These are phyloP conservation scores for Spencermartinsiella ligniputridi DNA, from an alignment of 1,139 yeast genomes.

Conservation along the genomic window DNA sequence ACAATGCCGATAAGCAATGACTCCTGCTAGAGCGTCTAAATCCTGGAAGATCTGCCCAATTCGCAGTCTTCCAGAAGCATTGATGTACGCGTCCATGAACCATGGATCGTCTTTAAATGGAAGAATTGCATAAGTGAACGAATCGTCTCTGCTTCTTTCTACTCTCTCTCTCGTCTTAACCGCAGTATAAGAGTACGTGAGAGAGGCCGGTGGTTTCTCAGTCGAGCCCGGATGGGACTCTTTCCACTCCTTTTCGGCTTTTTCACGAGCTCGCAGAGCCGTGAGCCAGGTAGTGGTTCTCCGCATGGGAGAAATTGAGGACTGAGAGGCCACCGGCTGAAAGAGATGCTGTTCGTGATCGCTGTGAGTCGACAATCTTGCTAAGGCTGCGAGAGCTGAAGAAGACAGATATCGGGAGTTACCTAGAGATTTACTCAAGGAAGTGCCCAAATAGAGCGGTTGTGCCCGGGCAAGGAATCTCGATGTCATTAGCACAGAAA, in stretches of 20 bases:
- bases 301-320: constrained; percentile 34
- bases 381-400: background rate
- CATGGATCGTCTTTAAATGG: constrained; percentile 83
- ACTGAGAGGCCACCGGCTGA: constrained; percentile 33
- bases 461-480: too few species aligned
- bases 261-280: constrained; percentile 71
- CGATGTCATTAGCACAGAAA: too few species aligned
- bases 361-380: constrained; percentile 1
- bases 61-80: constrained; percentile 81
- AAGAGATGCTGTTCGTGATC: constrained; percentile 25
- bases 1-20: constrained; percentile 81
- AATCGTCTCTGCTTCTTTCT: constrained; percentile 72
- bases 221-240: constrained; percentile 31
- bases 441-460: too few species aligned
- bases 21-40: constrained; percentile 83
- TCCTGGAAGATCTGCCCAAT: constrained; percentile 93
- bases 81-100: constrained; percentile 81
- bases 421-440: too few species aligned
- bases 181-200: constrained; percentile 58
- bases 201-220: constrained; percentile 62
- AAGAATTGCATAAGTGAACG: constrained; percentile 65
- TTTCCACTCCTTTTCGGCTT: constrained; percentile 60
- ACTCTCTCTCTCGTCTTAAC: constrained; percentile 54
- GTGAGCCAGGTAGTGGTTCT: constrained; percentile 68
- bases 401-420: background rate